A percentile compares a stretch with the other conserved stretches of the same genome.
These are phyloP conservation scores for Vittaforma corneae DNA, from an alignment of 371 early-diverging fungal genomes.

Conservation along the genomic window DNA sequence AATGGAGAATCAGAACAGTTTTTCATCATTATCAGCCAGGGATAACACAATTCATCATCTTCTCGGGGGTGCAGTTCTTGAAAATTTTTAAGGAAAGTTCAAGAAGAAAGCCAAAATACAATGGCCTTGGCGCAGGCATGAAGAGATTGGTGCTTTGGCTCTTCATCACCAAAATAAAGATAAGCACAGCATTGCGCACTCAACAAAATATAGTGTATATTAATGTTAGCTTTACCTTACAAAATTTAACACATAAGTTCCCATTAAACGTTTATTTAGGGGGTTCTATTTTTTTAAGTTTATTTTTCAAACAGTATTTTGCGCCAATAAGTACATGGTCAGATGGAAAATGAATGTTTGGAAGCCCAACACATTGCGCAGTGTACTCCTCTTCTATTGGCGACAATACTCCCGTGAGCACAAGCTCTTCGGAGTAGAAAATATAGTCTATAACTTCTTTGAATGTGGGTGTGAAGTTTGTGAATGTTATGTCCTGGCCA, in stretches of 20 bases:
- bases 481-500: conserved; percentile 68
- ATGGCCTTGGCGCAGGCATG: no score
- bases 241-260: neutral
- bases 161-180: no score
- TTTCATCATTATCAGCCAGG: no score
- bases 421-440: conserved; percentile 70
- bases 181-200: no score
- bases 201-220: neutral
- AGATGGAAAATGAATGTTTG: conserved; percentile 77
- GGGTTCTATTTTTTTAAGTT: no score
- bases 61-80: no score
- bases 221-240: neutral
- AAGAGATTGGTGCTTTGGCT: no score
- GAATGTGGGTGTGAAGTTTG: conserved; percentile 80
- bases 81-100: no score
- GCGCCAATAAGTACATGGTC: conserved; percentile 62
- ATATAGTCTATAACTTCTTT: conserved; percentile 88
- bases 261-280: neutral
- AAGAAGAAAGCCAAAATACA: no score
- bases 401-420: conserved; percentile 69
- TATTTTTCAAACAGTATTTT: conserved; percentile 42
- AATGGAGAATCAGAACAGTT: no score
- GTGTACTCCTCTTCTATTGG: conserved; percentile 73
- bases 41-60: no score
- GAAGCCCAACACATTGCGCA: conserved; percentile 73